These are phyloP conservation scores for Ophioceras dolichostomum DNA, from an alignment of 2,329 filamentous ascomycete genomes.

Conservation along the genomic window DNA sequence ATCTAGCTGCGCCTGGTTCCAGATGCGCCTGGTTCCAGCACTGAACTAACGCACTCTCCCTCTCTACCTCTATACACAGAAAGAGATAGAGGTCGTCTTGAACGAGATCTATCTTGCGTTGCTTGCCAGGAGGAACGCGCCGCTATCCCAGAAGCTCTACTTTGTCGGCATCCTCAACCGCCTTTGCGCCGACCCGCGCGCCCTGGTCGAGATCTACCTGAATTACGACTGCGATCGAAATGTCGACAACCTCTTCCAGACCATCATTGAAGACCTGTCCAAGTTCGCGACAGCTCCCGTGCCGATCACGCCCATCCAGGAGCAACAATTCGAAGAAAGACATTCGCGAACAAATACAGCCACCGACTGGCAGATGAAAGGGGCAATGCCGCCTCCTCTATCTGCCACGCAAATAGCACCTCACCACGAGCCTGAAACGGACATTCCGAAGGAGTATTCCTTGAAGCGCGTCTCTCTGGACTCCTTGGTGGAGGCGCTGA, in stretches of 20 bases:
- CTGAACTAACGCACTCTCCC: neutral
- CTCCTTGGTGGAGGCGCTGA: constrained; percentile 74
- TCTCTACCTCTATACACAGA: constrained; percentile 38
- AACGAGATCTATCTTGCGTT: constrained; percentile 96
- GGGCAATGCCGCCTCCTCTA: constrained; percentile 76
- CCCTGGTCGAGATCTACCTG: constrained; percentile 87
- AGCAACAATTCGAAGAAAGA: constrained; percentile 78
- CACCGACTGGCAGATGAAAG: constrained; percentile 74
- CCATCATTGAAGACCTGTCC: constrained; percentile 85
- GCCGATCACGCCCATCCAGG: constrained; percentile 60
- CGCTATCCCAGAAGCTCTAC: constrained; percentile 81
- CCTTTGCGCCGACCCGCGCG: constrained; percentile 73
- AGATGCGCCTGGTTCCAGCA: neutral
- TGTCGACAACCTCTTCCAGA: constrained; percentile 95
- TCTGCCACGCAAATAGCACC: constrained; percentile 64
- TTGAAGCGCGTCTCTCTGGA: constrained; percentile 86
- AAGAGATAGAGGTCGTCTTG: constrained; percentile 94
- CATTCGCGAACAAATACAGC: constrained; percentile 46
- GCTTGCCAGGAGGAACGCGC: constrained; percentile 75
- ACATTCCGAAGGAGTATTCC: constrained; percentile 78
- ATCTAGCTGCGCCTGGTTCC: neutral
- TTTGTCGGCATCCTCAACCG: constrained; percentile 79
- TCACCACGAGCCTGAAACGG: constrained; percentile 47
- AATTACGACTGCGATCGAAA: constrained; percentile 97
- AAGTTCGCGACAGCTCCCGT: constrained; percentile 74